These are phyloP conservation scores for Fusarium sambucinum DNA, from an alignment of 2,329 filamentous ascomycete species.

Conservation along the genomic window DNA sequence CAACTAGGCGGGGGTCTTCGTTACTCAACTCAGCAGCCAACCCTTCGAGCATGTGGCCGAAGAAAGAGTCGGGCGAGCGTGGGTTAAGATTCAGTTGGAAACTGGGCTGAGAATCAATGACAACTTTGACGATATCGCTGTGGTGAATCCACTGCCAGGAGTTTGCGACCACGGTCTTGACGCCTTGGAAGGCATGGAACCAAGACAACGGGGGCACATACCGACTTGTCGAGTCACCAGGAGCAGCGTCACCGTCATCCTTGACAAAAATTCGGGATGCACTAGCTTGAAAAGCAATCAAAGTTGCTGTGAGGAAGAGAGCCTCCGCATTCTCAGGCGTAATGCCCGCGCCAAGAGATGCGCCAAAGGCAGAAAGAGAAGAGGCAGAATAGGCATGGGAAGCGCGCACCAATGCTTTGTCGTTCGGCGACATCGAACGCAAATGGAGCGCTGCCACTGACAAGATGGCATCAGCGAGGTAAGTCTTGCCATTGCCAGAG, in stretches of 20 bases:
- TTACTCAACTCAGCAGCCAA: slow-evolving; percentile 66
- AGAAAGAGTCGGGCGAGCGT: slow-evolving; percentile 65
- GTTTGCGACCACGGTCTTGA: slow-evolving; percentile 73
- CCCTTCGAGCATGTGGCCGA: slow-evolving; percentile 69
- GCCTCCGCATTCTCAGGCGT: slow-evolving; percentile 70
- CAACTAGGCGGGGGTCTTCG: slow-evolving; percentile 50
- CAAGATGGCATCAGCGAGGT: slow-evolving; percentile 72
- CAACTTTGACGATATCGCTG: slow-evolving; percentile 68
- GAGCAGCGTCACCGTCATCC: slow-evolving; percentile 60
- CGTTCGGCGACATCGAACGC: slow-evolving; percentile 67
- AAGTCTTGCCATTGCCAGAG: slow-evolving; percentile 65
- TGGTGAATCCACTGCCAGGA: slow-evolving; percentile 74
- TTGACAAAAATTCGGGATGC: slow-evolving; percentile 72
- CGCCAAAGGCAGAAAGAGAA: slow-evolving; percentile 70
- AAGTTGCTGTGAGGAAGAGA: slow-evolving; percentile 70
- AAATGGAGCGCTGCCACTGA: slow-evolving; percentile 74
- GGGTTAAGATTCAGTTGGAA: slow-evolving; percentile 70
- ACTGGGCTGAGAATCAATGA: slow-evolving; percentile 73
- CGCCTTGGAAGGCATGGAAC: slow-evolving; percentile 76
- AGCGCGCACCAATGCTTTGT: slow-evolving; percentile 70
- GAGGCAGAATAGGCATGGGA: slow-evolving; percentile 75
- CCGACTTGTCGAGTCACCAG: slow-evolving; percentile 55
- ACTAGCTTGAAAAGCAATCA: slow-evolving; percentile 76
- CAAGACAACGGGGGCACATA: slow-evolving; percentile 72
- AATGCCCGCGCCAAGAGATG: slow-evolving; percentile 67